Conservation (phyloP, 2,329 filamentous ascomycete genomes). For the Blastomyces silverae region DNA sequence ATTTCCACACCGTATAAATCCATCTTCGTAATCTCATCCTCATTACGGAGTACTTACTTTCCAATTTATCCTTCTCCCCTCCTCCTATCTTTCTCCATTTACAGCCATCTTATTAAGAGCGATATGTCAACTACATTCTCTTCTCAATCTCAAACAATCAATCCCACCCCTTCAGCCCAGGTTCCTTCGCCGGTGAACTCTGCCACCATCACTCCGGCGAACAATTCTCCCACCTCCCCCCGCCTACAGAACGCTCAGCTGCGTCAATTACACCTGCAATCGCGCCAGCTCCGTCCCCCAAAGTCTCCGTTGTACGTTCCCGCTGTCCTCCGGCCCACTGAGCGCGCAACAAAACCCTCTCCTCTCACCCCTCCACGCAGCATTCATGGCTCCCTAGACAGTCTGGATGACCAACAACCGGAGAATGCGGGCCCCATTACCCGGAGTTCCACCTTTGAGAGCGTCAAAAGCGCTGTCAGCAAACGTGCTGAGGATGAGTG, state of each 20-base stretch:
- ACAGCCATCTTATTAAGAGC: too few species aligned
- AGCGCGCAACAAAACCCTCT: constrained; percentile 44
- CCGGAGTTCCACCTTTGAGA: constrained; percentile 38
- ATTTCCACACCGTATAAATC: too few species aligned
- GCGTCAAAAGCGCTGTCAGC: constrained; percentile 39
- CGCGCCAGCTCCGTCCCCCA: constrained; percentile 52
- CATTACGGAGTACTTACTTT: too few species aligned
- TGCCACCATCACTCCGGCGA: constrained; percentile 45
- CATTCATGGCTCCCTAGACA: constrained; percentile 50
- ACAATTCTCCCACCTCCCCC: constrained; percentile 50
- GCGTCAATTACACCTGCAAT: constrained; percentile 35
- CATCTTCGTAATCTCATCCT: too few species aligned
- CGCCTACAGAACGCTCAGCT: constrained; percentile 36
- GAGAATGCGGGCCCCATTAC: constrained; percentile 29
- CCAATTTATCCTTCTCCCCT: too few species aligned
- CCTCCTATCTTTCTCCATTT: too few species aligned
- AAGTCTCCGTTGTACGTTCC: constrained; percentile 58
- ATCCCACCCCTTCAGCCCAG: background rate
- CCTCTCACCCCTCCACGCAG: constrained; percentile 48
- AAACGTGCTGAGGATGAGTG: constrained; percentile 49
- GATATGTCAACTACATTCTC: constrained; percentile 3
- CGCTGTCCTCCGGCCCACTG: constrained; percentile 55
- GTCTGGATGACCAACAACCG: constrained; percentile 31
- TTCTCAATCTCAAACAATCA: background rate
- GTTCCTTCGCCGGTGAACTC: constrained; percentile 9